Evolutionary conservation across 2,329 filamentous ascomycete genomes (phyloP), one percentile per base, ranked within the genome.

Genomic region (Colletotrichum incanum): DNA sequence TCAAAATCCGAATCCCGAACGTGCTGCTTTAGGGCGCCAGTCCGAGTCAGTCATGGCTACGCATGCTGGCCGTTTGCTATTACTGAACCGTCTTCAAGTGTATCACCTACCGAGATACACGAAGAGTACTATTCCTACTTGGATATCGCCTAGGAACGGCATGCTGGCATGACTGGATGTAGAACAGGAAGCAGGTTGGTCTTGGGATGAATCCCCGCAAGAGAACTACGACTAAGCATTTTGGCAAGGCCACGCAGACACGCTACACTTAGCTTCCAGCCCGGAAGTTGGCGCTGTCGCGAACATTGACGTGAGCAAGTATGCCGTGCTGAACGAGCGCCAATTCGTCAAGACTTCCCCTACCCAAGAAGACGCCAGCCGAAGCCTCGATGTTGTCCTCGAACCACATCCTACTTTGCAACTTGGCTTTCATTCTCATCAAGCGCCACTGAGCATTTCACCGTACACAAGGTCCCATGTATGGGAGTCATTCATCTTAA

Each of bases 401-500:
- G 31, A 55, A n/a, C 34, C n/a, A 23, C 54, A 9, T 39, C 3
- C 31, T 23, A 12, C 34, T 23, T 37, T 56, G 20, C 54, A 12
- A 37, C 18, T 12, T 16, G 28, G 18, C 18, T 55, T 55, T 37
- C 12, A 14, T 23, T 23, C 18, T 14, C 14, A 1, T n/a, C 12
- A 56, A 23, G 20, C 8, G 6, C 12, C 12, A 39, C 6, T 9
- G 54, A 56, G n/a, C 7, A 14, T 16, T 23, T 26, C n/a, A 26
- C 34, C 2, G 20, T 34, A 11, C 41, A 60, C 9, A 20, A 60
- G 34, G 72, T 54, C 28, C 16, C 67, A 69, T 65, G 67, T 72
- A 63, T 59, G 65, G 69, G 60, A 68, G 62, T 63, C 66, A 65
- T 58, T 66, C 62, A 70, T 72, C 73, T 71, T 56, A 26, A 28